Base-by-base conservation (phyloP, 208 protist genomes). In the Trypanosoma scelopori region DNA sequence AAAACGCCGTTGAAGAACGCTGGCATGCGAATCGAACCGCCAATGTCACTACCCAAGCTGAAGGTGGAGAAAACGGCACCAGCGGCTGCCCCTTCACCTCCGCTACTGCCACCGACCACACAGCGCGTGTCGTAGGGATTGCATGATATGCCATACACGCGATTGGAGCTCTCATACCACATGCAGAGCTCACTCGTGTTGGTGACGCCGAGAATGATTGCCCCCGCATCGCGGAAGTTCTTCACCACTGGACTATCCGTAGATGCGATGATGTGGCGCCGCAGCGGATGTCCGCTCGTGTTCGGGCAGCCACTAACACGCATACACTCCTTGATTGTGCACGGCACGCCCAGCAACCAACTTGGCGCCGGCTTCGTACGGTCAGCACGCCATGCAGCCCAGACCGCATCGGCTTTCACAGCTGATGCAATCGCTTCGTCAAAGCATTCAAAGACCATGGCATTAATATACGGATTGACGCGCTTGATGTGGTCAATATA, bases 1-100 rank as follows among this genome's bases (percentile, higher is more conserved):
- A 85, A 95, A 20, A 97, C 86, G 53, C 91, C 91, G 63, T 93
- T 94, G 76, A 94, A 95, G 72, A 89, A 91, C 58, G 89, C 84
- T 7, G 91, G 91, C 85, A 93, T 91, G 67, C 91, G 87, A 51
- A 97, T 95, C 27, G 89, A 95, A 25, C 91, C 91, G 51, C 89
- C 91, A 66, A 95, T 93, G 69, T 97, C 91, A 61, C 85, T 91
- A 51, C 91, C 91, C 12, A 97, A 65, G 64, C 79, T 84, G 69
- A 95, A 91, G 69, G 84, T 83, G 41, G 85, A 84, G 55, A 93
- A 93, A 53, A 59, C 85, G 0, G 87, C 87, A 6, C 80, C 87
- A 23, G 90, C 85, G 22, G 89, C 89, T 13, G 84, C 79, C 1
- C 89, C 87, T 60, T 91, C 85, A 35, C 91, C 91, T 30, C 91